Evolutionary conservation across 495 filamentous ascomycete species (phyloP).

Genomic region (Penicillium antarcticum): DNA sequence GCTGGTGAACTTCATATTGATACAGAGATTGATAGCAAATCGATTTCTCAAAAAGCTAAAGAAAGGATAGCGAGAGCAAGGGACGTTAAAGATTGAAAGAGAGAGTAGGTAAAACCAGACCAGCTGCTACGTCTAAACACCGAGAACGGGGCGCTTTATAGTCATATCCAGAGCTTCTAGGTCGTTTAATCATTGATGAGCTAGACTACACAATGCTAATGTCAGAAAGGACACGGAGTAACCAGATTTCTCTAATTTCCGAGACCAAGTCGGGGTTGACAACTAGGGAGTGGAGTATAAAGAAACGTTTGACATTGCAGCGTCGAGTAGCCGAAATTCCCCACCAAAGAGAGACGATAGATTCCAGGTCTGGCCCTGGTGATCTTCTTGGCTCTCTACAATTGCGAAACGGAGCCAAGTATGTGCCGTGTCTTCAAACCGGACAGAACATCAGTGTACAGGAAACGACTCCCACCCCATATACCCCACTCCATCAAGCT

Average conservation of each 20-base stretch:
- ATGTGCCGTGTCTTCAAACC: background rate
- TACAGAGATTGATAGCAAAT: background rate
- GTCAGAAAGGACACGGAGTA: conserved; percentile 15
- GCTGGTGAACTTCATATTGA: conserved; percentile 26
- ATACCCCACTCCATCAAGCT: conserved; percentile 1
- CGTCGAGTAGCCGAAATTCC: background rate
- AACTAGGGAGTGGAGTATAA: background rate
- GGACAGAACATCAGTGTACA: background rate
- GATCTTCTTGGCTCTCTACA: background rate
- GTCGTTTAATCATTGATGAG: no score
- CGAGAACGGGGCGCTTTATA: background rate
- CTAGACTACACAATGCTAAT: background rate
- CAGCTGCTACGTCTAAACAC: no score
- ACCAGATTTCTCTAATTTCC: background rate
- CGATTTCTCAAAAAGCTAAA: no score
- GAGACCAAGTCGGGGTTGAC: background rate
- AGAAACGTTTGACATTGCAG: background rate
- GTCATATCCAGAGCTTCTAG: background rate
- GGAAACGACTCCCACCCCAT: background rate
- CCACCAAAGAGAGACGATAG: background rate
- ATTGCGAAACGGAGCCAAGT: conserved; percentile 6
- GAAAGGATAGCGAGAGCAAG: no score
- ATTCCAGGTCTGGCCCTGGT: no score
- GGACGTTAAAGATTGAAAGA: no score
- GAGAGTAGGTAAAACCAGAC: no score